Evolutionary conservation across 2,329 filamentous ascomycete species (phyloP).

Genomic region (Stachybotrys chartarum): DNA sequence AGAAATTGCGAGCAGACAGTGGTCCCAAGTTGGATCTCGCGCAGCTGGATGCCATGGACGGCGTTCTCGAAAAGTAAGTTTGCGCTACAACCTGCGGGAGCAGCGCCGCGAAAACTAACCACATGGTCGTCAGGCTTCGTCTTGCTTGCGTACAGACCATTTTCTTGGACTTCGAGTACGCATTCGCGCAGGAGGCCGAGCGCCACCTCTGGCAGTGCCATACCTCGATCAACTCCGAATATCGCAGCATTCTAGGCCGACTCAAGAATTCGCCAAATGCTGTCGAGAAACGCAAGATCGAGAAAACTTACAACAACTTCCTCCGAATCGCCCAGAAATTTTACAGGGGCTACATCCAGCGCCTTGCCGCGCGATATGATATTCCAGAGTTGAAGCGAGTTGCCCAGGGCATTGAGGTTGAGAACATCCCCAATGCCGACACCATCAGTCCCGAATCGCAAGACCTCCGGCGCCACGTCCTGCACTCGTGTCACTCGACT

Average conservation of each 20-base stretch:
- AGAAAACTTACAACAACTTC: conserved; percentile 76
- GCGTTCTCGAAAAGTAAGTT: conserved; percentile 33
- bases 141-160: conserved; percentile 64
- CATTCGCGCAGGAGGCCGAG: conserved; percentile 58
- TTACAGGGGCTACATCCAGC: conserved; percentile 79
- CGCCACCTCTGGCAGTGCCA: conserved; percentile 72
- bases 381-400: conserved; percentile 22
- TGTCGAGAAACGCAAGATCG: conserved; percentile 66
- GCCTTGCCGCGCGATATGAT: conserved; percentile 57
- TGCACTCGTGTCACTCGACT: conserved; percentile 72
- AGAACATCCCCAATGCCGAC: conserved; percentile 33
- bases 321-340: conserved; percentile 83
- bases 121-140: conserved; percentile 49
- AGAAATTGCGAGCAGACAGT: conserved; percentile 30
- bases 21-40: conserved; percentile 28
- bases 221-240: conserved; percentile 68
- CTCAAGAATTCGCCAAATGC: conserved; percentile 43
- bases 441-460: conserved; percentile 36
- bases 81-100: not conserved
- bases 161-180: conserved; percentile 64
- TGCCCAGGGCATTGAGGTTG: conserved; percentile 25
- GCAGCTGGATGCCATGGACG: conserved; percentile 36
- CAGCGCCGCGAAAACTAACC: not conserved
- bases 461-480: conserved; percentile 50
- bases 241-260: conserved; percentile 60